Conservation (phyloP, 768 basidiomycete genomes). For the Serendipita sp. region DNA sequence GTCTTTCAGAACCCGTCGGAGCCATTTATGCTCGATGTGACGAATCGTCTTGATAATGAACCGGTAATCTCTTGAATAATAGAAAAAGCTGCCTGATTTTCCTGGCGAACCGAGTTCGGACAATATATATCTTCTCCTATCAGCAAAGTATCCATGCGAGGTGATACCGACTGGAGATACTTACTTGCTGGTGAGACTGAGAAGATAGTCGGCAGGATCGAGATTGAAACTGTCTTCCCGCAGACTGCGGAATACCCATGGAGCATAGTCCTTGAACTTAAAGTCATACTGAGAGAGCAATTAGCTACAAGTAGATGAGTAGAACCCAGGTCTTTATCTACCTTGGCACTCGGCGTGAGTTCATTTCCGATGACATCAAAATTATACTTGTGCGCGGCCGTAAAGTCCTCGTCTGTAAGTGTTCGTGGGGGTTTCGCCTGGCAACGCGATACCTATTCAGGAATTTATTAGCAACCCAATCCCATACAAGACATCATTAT, state of each 20-base stretch:
- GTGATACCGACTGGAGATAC: background rate
- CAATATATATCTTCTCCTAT: conserved; percentile 35
- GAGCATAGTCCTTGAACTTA: conserved; percentile 99
- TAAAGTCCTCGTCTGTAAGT: conserved; percentile 74
- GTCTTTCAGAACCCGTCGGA: conserved; percentile 62
- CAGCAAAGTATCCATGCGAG: background rate
- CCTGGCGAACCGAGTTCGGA: conserved; percentile 96
- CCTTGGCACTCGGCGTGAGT: conserved; percentile 73
- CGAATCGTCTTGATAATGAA: conserved; percentile 99
- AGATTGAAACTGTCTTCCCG: conserved; percentile 89
- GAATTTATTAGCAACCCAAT: conserved; percentile 10
- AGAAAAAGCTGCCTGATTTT: conserved; percentile 98
- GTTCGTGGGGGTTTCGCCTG: conserved; percentile 87
- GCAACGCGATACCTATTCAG: conserved; percentile 70
- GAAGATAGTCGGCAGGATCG: conserved; percentile 93
- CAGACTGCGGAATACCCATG: conserved; percentile 91
- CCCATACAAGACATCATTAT: background rate
- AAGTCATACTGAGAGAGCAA: conserved; percentile 68
- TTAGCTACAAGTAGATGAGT: background rate
- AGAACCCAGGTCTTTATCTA: background rate
- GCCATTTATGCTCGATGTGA: conserved; percentile 85
- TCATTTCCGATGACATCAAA: conserved; percentile 98
- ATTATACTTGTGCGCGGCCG: conserved; percentile 80
- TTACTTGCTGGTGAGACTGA: conserved; percentile 92
- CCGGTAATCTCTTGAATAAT: conserved; percentile 94